A percentile compares a stretch with the other conserved stretches of the same genome.
Conservation (phyloP, 768 basidiomycete genomes). For the Leccinum obscurum region DNA sequence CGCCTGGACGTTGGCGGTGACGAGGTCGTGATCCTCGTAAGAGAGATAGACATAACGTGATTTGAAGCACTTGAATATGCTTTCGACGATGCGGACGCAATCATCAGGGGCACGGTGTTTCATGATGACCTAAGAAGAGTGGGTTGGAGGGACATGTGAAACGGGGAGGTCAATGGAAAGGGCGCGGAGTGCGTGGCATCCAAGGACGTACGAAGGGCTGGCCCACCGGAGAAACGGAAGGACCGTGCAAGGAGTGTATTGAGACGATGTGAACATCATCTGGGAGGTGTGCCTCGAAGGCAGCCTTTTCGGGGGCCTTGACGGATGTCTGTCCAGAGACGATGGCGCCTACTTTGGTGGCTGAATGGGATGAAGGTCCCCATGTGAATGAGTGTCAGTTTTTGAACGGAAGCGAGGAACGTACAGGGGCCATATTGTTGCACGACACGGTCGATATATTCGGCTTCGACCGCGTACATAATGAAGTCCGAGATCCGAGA, state of each 20-base stretch:
- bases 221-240: constrained; percentile 80
- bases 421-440: constrained; percentile 88
- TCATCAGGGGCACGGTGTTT: constrained; percentile 79
- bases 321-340: constrained; percentile 97
- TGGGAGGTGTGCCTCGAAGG: constrained; percentile 89
- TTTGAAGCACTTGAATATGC: constrained; percentile 73
- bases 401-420: constrained; percentile 24
- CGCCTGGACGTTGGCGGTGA: constrained; percentile 98
- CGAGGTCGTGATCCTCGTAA: constrained; percentile 95
- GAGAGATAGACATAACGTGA: constrained; percentile 89
- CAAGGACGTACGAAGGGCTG: constrained; percentile 76
- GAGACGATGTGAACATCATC: constrained; percentile 87
- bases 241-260: constrained; percentile 93
- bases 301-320: constrained; percentile 88
- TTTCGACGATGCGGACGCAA: constrained; percentile 75
- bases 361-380: constrained; percentile 38
- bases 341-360: constrained; percentile 88
- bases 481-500: constrained; percentile 90
- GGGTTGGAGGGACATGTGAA: background rate
- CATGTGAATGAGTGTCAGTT: constrained; percentile 1
- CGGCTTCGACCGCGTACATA: constrained; percentile 94
- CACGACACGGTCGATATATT: constrained; percentile 82
- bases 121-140: constrained; percentile 73
- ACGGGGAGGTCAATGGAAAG: background rate
- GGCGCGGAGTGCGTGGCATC: background rate